Conservation (phyloP, 257 asterid species). For the Solanum pennellii region DNA sequence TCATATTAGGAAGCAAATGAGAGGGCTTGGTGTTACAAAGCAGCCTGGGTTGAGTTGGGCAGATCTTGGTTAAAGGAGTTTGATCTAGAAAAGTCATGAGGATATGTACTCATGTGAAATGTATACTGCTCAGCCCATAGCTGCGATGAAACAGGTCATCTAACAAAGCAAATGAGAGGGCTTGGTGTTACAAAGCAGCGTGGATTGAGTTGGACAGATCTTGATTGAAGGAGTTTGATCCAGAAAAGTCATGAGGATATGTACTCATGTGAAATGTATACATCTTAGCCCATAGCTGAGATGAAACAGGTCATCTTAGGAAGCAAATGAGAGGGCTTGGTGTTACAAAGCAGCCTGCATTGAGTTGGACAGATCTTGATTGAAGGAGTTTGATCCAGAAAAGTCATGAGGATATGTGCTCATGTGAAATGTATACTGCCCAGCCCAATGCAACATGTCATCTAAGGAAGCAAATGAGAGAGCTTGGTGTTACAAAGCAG, state of each 20-base stretch:
- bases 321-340: constrained; percentile 42
- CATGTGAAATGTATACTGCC: constrained; percentile 51
- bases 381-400: constrained; percentile 56
- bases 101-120: constrained; percentile 28
- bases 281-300: constrained; percentile 16
- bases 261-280: constrained; percentile 49
- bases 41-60: too few relatives aligned
- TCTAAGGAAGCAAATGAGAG: constrained; percentile 40
- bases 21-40: too few relatives aligned
- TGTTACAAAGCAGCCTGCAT: constrained; percentile 60
- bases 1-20: too few relatives aligned
- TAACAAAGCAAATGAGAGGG: constrained; percentile 41
- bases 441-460: constrained; percentile 34
- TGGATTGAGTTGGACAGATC: constrained; percentile 85
- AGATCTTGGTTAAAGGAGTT: too few relatives aligned
- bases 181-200: constrained; percentile 59
- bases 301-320: constrained; percentile 40
- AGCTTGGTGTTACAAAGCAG: constrained; percentile 47
- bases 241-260: constrained; percentile 63
- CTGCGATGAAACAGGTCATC: constrained; percentile 28
- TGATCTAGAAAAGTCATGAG: too few relatives aligned
- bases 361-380: constrained; percentile 78
- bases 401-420: constrained; percentile 64
- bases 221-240: constrained; percentile 52
- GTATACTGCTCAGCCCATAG: constrained; percentile 37